Conservation (phyloP, 306 rosid species). For the Castanea mollissima region DNA sequence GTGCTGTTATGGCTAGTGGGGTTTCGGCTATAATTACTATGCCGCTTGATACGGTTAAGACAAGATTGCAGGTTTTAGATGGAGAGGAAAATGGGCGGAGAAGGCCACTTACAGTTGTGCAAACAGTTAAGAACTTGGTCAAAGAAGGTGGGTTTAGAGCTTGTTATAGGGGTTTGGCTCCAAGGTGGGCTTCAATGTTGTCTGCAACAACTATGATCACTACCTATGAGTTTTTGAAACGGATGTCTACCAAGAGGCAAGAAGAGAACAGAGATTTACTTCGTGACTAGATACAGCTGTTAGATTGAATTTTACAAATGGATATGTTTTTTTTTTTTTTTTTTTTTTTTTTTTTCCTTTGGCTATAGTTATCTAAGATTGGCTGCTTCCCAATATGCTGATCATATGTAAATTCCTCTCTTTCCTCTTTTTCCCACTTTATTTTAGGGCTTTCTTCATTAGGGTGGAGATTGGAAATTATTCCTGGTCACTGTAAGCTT, state of each 20-base stretch:
- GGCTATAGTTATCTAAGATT: conserved; percentile 21
- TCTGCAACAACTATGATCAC: conserved; percentile 96
- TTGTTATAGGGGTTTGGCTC: conserved; percentile 93
- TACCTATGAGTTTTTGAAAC: conserved; percentile 86
- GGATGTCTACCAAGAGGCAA: conserved; percentile 73
- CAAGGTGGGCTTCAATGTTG: conserved; percentile 97
- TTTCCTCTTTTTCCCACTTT: neutral
- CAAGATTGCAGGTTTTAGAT: conserved; percentile 93
- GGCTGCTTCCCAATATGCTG: conserved; percentile 7
- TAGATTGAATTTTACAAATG: no score
- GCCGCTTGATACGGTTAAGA: conserved; percentile 88
- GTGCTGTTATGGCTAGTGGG: conserved; percentile 94
- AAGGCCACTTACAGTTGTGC: conserved; percentile 59
- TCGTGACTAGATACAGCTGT: conserved; percentile 2
- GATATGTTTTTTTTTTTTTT: neutral
- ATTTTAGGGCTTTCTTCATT: no score
- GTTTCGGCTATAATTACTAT: conserved; percentile 81
- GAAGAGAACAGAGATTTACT: conserved; percentile 27
- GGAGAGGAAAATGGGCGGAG: conserved; percentile 73
- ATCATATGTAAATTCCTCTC: conserved; percentile 23
- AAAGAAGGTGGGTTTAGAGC: conserved; percentile 85
- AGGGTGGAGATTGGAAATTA: no score
- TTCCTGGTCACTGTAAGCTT: no score
- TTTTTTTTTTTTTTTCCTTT: neutral
- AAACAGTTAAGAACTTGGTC: conserved; percentile 64